Conservation (phyloP, 2,329 filamentous ascomycete species). For the Fusarium scirpi region DNA sequence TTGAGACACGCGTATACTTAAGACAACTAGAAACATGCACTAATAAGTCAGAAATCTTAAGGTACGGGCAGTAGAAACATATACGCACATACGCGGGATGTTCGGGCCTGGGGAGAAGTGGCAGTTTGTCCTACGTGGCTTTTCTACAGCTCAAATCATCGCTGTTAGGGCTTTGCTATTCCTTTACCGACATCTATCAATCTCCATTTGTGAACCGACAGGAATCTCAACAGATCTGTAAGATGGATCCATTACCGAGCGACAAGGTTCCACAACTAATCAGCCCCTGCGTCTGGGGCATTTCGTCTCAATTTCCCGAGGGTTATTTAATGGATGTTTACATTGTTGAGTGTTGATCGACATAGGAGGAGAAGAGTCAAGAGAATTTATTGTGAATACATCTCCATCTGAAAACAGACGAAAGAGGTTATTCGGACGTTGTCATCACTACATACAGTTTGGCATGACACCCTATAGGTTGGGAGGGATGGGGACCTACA, state of each 20-base stretch:
- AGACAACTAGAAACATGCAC: background rate
- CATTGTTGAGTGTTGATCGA: background rate
- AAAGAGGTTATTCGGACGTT: background rate
- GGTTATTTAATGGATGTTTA: conserved; percentile 2
- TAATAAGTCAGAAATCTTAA: conserved; percentile 1
- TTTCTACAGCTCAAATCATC: conserved; percentile 22
- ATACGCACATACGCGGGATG: conserved; percentile 23
- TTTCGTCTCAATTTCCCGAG: conserved; percentile 21
- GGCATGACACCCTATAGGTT: background rate
- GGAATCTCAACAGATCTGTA: conserved; percentile 42
- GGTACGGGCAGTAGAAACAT: conserved; percentile 19
- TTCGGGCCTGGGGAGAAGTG: conserved; percentile 10
- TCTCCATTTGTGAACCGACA: conserved; percentile 6
- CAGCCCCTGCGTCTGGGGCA: conserved; percentile 45
- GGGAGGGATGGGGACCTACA: background rate
- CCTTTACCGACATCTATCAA: conserved; percentile 19
- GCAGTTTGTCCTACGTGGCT: conserved; percentile 31
- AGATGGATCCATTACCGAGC: conserved; percentile 28
- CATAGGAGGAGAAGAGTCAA: background rate
- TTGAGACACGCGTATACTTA: background rate
- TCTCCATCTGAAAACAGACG: background rate
- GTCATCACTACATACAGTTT: conserved; percentile 21
- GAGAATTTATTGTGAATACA: background rate
- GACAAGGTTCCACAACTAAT: conserved; percentile 46
- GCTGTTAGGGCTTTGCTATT: conserved; percentile 21